phyloP scores from a whole-genome alignment of 2,329 filamentous ascomycete species.

The Talaromyces rugulosus region DNA sequence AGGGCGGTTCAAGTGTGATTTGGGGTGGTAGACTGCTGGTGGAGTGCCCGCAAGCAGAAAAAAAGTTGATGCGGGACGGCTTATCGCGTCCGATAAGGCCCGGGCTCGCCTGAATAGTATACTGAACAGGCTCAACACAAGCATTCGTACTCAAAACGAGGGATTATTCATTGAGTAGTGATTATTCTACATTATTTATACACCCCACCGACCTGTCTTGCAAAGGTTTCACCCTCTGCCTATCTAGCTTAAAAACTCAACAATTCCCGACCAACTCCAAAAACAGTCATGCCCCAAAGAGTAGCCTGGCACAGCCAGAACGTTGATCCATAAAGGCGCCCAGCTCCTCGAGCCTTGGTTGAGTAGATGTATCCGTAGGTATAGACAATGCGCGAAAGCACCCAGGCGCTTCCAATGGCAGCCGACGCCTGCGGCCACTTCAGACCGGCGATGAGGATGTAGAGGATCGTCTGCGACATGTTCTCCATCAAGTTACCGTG shows the following conservation, averaged over 20 bases:
- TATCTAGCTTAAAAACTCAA: slow-evolving; percentile 18
- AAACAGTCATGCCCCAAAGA: slow-evolving; percentile 36
- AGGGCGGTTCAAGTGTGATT: background rate
- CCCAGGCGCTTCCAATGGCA: slow-evolving; percentile 48
- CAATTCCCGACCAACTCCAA: slow-evolving; percentile 31
- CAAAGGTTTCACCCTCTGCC: background rate
- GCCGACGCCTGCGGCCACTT: slow-evolving; percentile 48
- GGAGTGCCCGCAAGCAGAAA: background rate
- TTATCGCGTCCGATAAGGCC: background rate
- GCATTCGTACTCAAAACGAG: background rate
- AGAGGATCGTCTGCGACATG: slow-evolving; percentile 47
- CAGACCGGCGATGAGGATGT: slow-evolving; percentile 52
- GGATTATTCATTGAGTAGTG: background rate
- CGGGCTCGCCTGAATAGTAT: background rate
- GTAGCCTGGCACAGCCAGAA: slow-evolving; percentile 40
- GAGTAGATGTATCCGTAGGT: slow-evolving; percentile 44
- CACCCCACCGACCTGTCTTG: background rate
- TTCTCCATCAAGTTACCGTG: slow-evolving; percentile 61
- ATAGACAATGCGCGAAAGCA: slow-evolving; percentile 48
- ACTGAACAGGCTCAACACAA: too few species aligned
- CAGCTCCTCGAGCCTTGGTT: slow-evolving; percentile 34
- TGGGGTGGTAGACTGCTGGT: background rate
- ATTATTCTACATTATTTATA: background rate
- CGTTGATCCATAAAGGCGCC: slow-evolving; percentile 28
- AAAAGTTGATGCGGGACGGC: background rate